These are phyloP conservation scores for Metarhizium guizhouense DNA, from an alignment of 2,329 filamentous ascomycete species.

Conservation along the genomic window DNA sequence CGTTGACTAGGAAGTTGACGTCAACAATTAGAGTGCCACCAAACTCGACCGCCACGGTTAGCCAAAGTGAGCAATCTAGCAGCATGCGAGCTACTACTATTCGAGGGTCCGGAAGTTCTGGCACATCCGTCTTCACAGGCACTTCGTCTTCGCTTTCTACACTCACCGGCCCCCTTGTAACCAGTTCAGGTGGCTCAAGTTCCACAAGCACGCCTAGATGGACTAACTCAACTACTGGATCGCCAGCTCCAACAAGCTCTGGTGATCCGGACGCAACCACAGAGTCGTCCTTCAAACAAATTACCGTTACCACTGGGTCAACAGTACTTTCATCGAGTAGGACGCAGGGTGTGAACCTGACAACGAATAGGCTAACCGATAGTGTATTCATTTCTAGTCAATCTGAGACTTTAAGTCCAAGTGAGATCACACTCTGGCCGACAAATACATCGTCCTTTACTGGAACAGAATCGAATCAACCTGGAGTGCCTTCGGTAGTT, in stretches of 20 bases:
- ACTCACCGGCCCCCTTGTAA: background rate
- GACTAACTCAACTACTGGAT: background rate
- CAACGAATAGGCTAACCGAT: background rate
- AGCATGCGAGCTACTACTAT: background rate
- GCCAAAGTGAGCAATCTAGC: background rate
- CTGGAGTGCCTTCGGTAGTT: background rate
- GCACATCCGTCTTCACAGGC: background rate
- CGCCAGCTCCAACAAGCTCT: background rate
- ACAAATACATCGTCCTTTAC: background rate
- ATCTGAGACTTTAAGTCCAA: background rate
- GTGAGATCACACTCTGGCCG: background rate
- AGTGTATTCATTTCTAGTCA: background rate
- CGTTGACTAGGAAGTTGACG: background rate
- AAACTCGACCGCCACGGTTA: conserved; percentile 1
- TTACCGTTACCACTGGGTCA: background rate
- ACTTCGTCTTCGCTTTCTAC: background rate
- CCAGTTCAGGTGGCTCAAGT: background rate
- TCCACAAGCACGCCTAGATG: background rate
- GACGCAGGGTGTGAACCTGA: background rate
- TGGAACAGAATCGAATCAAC: background rate
- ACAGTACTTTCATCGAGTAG: background rate
- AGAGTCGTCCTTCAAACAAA: background rate
- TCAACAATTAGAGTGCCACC: background rate
- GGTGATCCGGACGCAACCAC: background rate
- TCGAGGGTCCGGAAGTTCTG: background rate